Base-by-base conservation (phyloP, 2,329 filamentous ascomycete species). In the Cercospora berteroae region DNA sequence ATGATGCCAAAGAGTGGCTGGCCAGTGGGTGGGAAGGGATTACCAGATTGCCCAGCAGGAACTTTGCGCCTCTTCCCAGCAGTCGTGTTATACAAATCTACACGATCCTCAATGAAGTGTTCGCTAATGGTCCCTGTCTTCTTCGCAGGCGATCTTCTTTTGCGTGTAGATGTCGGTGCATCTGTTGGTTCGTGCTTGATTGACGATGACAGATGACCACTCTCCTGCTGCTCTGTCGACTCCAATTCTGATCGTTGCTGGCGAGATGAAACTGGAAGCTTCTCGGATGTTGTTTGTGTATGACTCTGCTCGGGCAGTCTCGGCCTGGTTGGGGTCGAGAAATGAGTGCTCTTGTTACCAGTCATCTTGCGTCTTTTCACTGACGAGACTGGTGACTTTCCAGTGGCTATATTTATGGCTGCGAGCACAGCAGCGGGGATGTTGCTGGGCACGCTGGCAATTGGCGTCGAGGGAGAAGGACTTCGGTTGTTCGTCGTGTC, bases 1-100 rank as follows among this genome's bases (percentile, higher is more conserved):
- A 97, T 88, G 1, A 97, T 84, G 0, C 93, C 93, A 75, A 96
- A 97, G 5, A 75, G 78, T 0, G 83, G 76, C 0, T 86, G 82
- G 7, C 85, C 83, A 36, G 93, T 86, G 0, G 88, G 85, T 0
- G 92, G 91, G 70, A 94, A 92, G 1, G 81, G 83, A 6, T 84
- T 80, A 68, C 80, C 82, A 4, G 84, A 86, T 9, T 80, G 72
- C 8, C 78, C 78, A 23, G 75, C 74, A 23, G 72, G 63, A 5
- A 67, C 64, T 20, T 70, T 71, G n/a, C 68, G 67, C 8, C 69
- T 63, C 52, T 67, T 73, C 27, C 63, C 69, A 70, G 64, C 77
- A 69, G 60, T 78, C 74, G 61, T 73, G 42, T 72, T 72, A 65
- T 69, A 72, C 39, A 70, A 63, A 67, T 76, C 75, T 12, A 76